Conservation (phyloP, 805 yeast genomes). For the Komagataella phaffii region DNA sequence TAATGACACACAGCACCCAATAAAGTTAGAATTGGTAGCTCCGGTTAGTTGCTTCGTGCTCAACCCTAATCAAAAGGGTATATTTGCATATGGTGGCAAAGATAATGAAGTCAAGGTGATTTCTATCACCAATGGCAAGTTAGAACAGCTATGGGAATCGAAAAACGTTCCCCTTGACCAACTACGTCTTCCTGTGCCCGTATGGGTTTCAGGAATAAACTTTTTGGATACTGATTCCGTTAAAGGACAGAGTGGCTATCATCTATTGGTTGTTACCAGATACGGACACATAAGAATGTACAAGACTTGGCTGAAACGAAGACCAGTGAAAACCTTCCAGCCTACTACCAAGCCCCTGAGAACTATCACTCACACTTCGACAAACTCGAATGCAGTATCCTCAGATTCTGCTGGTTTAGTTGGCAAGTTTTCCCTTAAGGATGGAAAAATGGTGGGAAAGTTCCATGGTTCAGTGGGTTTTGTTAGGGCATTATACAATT, state of each 20-base stretch:
- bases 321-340: constrained; percentile 48
- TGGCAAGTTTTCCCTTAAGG: constrained; percentile 36
- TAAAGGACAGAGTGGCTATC: constrained; percentile 24
- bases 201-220: constrained; percentile 55
- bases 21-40: constrained; percentile 22
- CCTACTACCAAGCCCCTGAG: constrained; percentile 27
- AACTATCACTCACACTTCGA: constrained; percentile 23
- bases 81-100: constrained; percentile 79
- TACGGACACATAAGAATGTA: constrained; percentile 70
- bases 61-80: constrained; percentile 32
- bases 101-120: constrained; percentile 56
- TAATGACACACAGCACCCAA: constrained; percentile 14
- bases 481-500: constrained; percentile 25
- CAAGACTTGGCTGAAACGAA: constrained; percentile 51
- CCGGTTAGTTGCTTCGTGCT: constrained; percentile 34
- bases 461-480: constrained; percentile 72
- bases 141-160: constrained; percentile 43
- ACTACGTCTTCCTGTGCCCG: constrained; percentile 69
- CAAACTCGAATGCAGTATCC: constrained; percentile 7
- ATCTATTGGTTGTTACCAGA: constrained; percentile 53
- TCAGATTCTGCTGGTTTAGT: constrained; percentile 15
- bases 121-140: constrained; percentile 15
- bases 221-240: constrained; percentile 21
- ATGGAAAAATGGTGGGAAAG: constrained; percentile 50
- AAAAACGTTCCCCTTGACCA: constrained; percentile 75